phyloP scores from a whole-genome alignment of 2,329 filamentous ascomycete genomes.

The Fusarium anguioides region DNA sequence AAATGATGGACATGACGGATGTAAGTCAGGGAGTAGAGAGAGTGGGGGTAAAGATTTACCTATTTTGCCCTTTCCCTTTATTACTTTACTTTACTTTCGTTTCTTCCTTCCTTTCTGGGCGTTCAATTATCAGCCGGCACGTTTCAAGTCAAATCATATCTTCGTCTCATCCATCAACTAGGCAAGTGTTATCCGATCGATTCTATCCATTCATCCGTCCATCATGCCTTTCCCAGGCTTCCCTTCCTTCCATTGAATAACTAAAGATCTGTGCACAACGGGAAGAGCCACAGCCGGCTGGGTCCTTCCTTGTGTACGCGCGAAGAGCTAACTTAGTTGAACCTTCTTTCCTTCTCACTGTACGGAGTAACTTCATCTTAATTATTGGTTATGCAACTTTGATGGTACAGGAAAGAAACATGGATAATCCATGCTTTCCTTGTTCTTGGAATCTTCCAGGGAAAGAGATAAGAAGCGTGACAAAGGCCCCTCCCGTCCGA shows the following conservation, averaged over 20 bases:
- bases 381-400: not conserved
- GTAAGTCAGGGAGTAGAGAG: no score
- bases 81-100: no score
- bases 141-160: not conserved
- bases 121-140: not conserved
- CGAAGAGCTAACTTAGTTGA: not conserved
- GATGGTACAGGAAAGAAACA: not conserved
- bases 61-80: no score
- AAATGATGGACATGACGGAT: no score
- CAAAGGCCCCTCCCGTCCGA: not conserved
- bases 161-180: not conserved
- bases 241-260: not conserved
- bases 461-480: not conserved
- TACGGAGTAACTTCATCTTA: not conserved
- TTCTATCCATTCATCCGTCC: not conserved
- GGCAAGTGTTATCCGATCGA: not conserved
- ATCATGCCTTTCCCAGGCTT: no score
- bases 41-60: no score
- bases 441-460: not conserved
- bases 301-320: no score
- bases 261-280: not conserved
- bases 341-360: not conserved
- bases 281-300: constrained; percentile 11
- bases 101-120: not conserved
- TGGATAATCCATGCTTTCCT: not conserved